A percentile compares a stretch with the other conserved stretches of the same genome.
Evolutionary conservation across 2,329 filamentous ascomycete species (phyloP).

Genomic region (Aspergillus phoenicis): DNA sequence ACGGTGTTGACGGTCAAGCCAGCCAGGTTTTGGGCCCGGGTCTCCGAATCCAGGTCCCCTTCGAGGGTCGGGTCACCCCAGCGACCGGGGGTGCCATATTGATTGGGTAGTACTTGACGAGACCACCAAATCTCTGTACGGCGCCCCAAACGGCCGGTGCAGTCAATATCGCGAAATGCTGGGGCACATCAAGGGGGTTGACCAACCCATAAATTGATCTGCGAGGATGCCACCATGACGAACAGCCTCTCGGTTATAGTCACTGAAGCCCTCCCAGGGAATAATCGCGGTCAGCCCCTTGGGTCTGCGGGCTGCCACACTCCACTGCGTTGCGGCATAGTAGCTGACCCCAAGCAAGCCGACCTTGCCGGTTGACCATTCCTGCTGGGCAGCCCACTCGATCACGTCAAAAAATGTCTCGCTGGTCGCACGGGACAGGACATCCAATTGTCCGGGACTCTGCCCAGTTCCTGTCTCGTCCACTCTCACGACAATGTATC

Average conservation of each 20-base stretch:
- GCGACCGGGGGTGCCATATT: slow-evolving; percentile 55
- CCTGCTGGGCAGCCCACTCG: slow-evolving; percentile 52
- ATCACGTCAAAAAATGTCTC: slow-evolving; percentile 52
- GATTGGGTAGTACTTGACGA: slow-evolving; percentile 63
- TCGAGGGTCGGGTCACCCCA: slow-evolving; percentile 22
- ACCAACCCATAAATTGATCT: slow-evolving; percentile 53
- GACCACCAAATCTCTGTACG: slow-evolving; percentile 58
- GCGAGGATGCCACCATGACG: slow-evolving; percentile 63
- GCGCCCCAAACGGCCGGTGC: neutral
- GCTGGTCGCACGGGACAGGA: slow-evolving; percentile 52
- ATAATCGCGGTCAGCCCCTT: slow-evolving; percentile 53
- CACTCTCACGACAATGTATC: slow-evolving; percentile 56
- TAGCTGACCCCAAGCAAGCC: slow-evolving; percentile 54
- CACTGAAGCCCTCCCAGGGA: slow-evolving; percentile 57
- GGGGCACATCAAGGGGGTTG: neutral
- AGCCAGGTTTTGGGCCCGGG: neutral
- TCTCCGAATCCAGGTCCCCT: slow-evolving; percentile 12
- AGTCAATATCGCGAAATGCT: neutral
- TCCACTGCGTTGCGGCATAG: slow-evolving; percentile 56
- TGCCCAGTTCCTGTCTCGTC: slow-evolving; percentile 55
- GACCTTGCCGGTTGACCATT: slow-evolving; percentile 53
- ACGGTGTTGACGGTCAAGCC: slow-evolving; percentile 14
- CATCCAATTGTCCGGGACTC: slow-evolving; percentile 52
- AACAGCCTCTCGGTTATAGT: slow-evolving; percentile 57
- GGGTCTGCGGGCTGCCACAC: slow-evolving; percentile 53